Percentiles rank a stretch among this genome's conserved stretches.
Evolutionary conservation across 2,329 filamentous ascomycete genomes (phyloP).

Genomic region (Colletotrichum gigasporum): DNA sequence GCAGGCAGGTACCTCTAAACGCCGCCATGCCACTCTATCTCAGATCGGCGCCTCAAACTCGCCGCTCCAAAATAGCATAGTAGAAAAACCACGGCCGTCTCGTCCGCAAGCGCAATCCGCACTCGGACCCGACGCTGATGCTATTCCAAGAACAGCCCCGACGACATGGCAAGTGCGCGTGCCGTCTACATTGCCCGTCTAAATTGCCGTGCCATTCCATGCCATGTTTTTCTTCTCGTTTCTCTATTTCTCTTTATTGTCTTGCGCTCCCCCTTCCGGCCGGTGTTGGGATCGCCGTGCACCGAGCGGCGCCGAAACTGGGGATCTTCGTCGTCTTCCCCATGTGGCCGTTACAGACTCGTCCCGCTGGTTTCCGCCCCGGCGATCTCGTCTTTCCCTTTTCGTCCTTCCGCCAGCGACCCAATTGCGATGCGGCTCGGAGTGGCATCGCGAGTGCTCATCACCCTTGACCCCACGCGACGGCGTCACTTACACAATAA

Average conservation of each 20-base stretch:
- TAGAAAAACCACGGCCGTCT: background rate
- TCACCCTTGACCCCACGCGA: no score
- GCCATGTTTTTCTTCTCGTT: background rate
- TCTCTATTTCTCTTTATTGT: background rate
- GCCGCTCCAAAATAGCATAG: constrained; percentile 7
- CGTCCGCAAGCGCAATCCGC: background rate
- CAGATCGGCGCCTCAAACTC: background rate
- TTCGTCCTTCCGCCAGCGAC: background rate
- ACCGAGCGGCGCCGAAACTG: constrained; percentile 2
- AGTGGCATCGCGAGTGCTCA: background rate
- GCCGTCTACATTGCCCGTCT: background rate
- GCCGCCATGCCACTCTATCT: background rate
- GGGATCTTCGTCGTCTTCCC: background rate
- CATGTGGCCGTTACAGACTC: constrained; percentile 10
- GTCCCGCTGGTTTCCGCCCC: constrained; percentile 28
- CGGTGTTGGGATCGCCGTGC: background rate
- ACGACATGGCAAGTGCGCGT: constrained; percentile 16
- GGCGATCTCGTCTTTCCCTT: constrained; percentile 18
- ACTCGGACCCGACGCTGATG: constrained; percentile 20
- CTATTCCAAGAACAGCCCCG: constrained; percentile 21
- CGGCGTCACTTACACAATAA: background rate
- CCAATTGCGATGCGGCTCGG: background rate
- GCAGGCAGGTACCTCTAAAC: no score
- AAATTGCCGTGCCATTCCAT: background rate
- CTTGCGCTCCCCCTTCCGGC: background rate